These are phyloP conservation scores for Penicillium oxalicum DNA, from an alignment of 2,329 filamentous ascomycete species.

Conservation along the genomic window DNA sequence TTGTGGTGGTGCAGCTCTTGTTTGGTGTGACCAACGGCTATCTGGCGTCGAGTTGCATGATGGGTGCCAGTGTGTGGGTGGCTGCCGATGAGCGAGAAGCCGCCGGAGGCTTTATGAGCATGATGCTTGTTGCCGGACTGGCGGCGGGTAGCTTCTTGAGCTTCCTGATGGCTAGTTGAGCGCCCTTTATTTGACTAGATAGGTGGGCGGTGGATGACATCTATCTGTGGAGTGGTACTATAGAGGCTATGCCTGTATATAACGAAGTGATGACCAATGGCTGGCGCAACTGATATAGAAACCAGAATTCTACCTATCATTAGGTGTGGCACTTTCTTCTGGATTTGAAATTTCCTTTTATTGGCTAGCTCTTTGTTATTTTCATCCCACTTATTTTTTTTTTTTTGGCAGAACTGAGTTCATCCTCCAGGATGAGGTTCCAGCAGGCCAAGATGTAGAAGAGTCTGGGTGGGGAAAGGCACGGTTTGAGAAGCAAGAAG, in stretches of 20 bases:
- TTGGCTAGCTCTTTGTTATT: no score
- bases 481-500: no score
- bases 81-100: constrained; percentile 77
- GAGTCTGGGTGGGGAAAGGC: no score
- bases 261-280: no score
- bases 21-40: constrained; percentile 87
- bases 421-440: no score
- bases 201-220: neutral
- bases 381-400: no score
- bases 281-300: no score
- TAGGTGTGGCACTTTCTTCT: no score
- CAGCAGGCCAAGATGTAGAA: no score
- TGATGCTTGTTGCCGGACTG: constrained; percentile 80
- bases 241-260: neutral
- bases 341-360: no score
- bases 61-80: constrained; percentile 77
- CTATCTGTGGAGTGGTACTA: neutral
- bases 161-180: constrained; percentile 58
- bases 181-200: neutral
- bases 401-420: no score
- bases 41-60: constrained; percentile 83
- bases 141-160: constrained; percentile 82
- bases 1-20: constrained; percentile 71
- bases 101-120: constrained; percentile 86
- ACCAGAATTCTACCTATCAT: no score